Conservation (phyloP, 345 rosid genomes). For the Moricandia arvensis region DNA sequence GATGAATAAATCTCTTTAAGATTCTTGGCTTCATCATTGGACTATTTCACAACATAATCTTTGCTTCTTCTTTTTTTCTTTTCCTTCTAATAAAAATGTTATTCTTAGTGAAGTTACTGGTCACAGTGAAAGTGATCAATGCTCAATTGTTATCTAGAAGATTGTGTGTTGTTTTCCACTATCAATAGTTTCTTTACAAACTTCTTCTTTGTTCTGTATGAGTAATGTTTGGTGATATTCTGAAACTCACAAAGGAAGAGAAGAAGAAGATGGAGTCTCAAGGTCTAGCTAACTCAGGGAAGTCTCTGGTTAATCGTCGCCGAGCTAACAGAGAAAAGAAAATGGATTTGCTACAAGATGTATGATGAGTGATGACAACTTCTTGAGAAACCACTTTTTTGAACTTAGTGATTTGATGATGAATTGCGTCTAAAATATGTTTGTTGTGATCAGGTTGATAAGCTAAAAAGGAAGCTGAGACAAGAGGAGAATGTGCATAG, state of each 20-base stretch:
- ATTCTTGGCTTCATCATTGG: slow-evolving; percentile 40
- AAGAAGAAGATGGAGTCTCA: slow-evolving; percentile 52
- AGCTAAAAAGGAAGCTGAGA: slow-evolving; percentile 87
- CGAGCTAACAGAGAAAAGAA: slow-evolving; percentile 72
- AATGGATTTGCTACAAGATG: slow-evolving; percentile 83
- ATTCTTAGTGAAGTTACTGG: slow-evolving; percentile 29
- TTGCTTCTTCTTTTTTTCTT: background rate
- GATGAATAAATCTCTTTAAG: background rate
- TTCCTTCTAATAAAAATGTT: background rate
- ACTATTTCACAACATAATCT: slow-evolving; percentile 26
- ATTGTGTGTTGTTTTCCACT: slow-evolving; percentile 46
- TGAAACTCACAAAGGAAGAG: slow-evolving; percentile 35
- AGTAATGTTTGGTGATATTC: slow-evolving; percentile 27
- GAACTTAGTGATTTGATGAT: background rate
- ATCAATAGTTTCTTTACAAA: slow-evolving; percentile 40
- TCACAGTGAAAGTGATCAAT: slow-evolving; percentile 30
- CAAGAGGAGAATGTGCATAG: slow-evolving; percentile 96
- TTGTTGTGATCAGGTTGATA: slow-evolving; percentile 65
- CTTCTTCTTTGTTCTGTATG: background rate
- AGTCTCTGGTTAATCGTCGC: slow-evolving; percentile 42
- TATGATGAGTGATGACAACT: slow-evolving; percentile 34
- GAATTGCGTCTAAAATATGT: background rate
- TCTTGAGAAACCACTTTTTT: slow-evolving; percentile 11
- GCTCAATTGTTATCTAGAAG: slow-evolving; percentile 49
- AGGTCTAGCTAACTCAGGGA: no score